Percentiles rank a stretch among this genome's conserved stretches.
These are phyloP conservation scores for Phytopythium mirpurense DNA, from an alignment of 352 stramenopile genomes.

Conservation along the genomic window DNA sequence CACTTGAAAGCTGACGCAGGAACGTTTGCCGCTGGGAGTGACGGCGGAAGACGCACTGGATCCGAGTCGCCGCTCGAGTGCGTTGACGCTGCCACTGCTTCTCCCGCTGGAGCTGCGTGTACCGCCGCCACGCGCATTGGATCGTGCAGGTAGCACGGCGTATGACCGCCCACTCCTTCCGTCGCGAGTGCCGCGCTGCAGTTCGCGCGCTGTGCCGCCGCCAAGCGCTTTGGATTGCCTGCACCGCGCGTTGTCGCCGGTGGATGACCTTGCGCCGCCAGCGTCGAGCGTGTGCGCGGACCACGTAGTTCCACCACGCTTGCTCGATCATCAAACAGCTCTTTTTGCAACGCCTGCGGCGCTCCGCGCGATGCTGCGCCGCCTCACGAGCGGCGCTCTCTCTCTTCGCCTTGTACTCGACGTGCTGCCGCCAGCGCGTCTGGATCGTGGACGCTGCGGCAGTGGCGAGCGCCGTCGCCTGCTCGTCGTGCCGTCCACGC, in stretches of 20 bases:
- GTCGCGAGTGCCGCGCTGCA: slow-evolving; percentile 8
- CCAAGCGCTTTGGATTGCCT: slow-evolving; percentile 29
- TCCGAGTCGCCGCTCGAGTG: slow-evolving; percentile 20
- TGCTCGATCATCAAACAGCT: slow-evolving; percentile 34
- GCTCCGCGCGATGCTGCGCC: slow-evolving; percentile 16
- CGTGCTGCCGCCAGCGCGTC: slow-evolving; percentile 25
- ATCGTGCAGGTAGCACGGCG: slow-evolving; percentile 17
- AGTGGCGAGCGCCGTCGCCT: not conserved
- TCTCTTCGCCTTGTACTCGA: slow-evolving; percentile 15
- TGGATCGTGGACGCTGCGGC: slow-evolving; percentile 23
- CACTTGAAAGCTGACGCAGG: slow-evolving; percentile 16
- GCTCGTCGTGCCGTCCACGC: not conserved
- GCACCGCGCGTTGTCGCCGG: slow-evolving; percentile 19
- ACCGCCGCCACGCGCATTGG: slow-evolving; percentile 13
- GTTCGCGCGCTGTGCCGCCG: slow-evolving; percentile 4
- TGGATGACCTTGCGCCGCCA: slow-evolving; percentile 28
- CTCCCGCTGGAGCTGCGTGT: not conserved
- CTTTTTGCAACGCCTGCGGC: slow-evolving; percentile 20
- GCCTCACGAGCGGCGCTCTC: slow-evolving; percentile 11
- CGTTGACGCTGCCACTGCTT: slow-evolving; percentile 6
- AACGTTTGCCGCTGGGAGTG: slow-evolving; percentile 17
- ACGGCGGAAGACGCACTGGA: slow-evolving; percentile 25
- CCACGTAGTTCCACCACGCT: slow-evolving; percentile 31
- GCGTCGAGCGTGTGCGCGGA: slow-evolving; percentile 24
- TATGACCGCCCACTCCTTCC: slow-evolving; percentile 11